Base-by-base conservation (phyloP, 1,284 basidiomycete genomes). In the Sporisorium graminicola region DNA sequence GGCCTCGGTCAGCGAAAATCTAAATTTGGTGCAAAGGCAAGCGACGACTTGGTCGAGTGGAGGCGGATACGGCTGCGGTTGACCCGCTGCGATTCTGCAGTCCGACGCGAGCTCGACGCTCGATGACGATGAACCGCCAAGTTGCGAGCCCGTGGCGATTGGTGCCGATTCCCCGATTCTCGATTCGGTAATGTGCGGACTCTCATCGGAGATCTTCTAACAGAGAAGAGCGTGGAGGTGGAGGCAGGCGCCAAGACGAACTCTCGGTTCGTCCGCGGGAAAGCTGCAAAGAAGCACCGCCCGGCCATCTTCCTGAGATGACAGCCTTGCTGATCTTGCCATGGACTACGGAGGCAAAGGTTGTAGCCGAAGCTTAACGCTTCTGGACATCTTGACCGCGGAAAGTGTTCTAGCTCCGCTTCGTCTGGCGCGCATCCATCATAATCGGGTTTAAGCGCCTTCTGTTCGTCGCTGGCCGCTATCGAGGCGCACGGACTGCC, bases 81-180 rank as follows among this genome's bases (percentile, higher is more conserved):
- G 20, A 13, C 10, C 26, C 20, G 26, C 49, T 49, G 46, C 47
- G 27, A 24, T 4, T 20, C 49, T 18, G 37, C 37, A 40, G 37
- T 18, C 33, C 33, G 33, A 35, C 33, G 33, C 33, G 33, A 35
- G 33, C 33, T 40, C 49, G 49, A 50, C 49, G 49, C 49, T 50
- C 49, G 49, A 50, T 50, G 49, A 50, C 49, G 49, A 18, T 31
- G 46, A n/a, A 31, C 18, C 13, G 27, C 47, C 29, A 20, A 31
- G 49, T 31, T 16, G 49, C 26, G 4, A 40, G n/a, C n/a, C n/a
- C n/a, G n/a, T n/a, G n/a, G n/a, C n/a, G n/a, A n/a, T n/a, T n/a
- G n/a, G n/a, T n/a, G n/a, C n/a, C n/a, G n/a, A n/a, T n/a, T n/a
- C n/a, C n/a, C n/a, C n/a, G n/a, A n/a, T n/a, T n/a, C n/a, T n/a